Conservation (phyloP, 768 basidiomycete species). For the Tulasnella sp. region DNA sequence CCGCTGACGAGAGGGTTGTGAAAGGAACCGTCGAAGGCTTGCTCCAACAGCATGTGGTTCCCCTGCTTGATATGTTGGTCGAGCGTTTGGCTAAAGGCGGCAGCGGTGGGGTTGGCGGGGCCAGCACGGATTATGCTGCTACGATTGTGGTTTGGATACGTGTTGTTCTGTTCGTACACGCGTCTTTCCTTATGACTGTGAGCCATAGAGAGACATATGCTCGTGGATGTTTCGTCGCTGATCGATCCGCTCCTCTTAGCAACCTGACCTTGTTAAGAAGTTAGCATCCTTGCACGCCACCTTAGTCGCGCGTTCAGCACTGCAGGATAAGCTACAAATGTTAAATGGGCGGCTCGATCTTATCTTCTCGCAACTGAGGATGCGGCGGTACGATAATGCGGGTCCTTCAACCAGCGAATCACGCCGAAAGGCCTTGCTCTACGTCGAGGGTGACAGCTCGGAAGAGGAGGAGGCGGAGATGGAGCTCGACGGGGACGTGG, state of each 20-base stretch:
- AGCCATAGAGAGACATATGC: constrained; percentile 35
- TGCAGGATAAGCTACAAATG: constrained; percentile 80
- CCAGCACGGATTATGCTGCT: constrained; percentile 70
- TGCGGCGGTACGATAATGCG: not conserved
- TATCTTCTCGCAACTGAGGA: constrained; percentile 67
- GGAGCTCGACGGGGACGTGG: constrained; percentile 51
- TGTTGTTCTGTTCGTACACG: constrained; percentile 77
- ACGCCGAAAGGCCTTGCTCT: constrained; percentile 35
- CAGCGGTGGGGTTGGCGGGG: constrained; percentile 65
- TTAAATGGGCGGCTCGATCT: constrained; percentile 89
- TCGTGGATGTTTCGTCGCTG: constrained; percentile 11
- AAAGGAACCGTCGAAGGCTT: constrained; percentile 81
- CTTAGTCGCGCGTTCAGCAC: constrained; percentile 67
- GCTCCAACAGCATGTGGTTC: constrained; percentile 81
- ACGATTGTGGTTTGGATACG: constrained; percentile 73
- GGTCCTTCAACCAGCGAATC: not conserved
- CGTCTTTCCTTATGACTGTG: constrained; percentile 91
- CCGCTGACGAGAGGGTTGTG: constrained; percentile 77
- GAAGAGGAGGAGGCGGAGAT: constrained; percentile 56
- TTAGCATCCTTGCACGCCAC: constrained; percentile 81
- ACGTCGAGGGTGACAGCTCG: constrained; percentile 32
- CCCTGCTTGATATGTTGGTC: constrained; percentile 80
- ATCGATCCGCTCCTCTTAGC: constrained; percentile 45
- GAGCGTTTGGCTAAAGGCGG: constrained; percentile 77
- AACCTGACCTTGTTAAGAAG: constrained; percentile 86